These are phyloP conservation scores for Fusarium sp. DNA, from an alignment of 2,329 filamentous ascomycete genomes.

Conservation along the genomic window DNA sequence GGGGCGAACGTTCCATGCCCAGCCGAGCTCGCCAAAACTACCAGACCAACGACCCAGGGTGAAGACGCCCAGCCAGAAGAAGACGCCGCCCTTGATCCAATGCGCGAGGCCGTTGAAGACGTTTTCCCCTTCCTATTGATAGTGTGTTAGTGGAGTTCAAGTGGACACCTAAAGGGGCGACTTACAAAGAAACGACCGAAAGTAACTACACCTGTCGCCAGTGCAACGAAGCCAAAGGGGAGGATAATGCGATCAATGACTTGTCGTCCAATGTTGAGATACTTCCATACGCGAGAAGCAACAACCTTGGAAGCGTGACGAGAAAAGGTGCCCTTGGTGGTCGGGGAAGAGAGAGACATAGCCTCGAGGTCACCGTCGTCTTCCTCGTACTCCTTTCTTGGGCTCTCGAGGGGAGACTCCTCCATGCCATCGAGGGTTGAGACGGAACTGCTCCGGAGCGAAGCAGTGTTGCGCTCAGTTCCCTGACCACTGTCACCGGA, in stretches of 20 bases:
- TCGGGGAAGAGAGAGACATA: constrained; percentile 40
- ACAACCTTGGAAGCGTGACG: constrained; percentile 63
- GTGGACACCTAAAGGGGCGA: background rate
- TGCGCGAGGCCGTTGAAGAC: constrained; percentile 90
- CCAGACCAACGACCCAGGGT: constrained; percentile 91
- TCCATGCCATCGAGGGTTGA: constrained; percentile 62
- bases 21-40: constrained; percentile 87
- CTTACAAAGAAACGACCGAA: constrained; percentile 87
- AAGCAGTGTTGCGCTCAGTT: constrained; percentile 73
- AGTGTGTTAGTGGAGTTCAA: constrained; percentile 4
- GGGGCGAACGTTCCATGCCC: constrained; percentile 93
- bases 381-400: constrained; percentile 59
- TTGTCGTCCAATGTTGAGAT: constrained; percentile 68
- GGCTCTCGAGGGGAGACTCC: constrained; percentile 48
- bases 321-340: constrained; percentile 60
- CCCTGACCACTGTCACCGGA: constrained; percentile 78
- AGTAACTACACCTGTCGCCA: constrained; percentile 76
- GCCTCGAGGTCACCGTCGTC: constrained; percentile 54
- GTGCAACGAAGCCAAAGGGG: constrained; percentile 75
- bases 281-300: constrained; percentile 63
- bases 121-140: constrained; percentile 65
- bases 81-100: constrained; percentile 92
- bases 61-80: constrained; percentile 90
- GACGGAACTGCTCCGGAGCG: constrained; percentile 68
- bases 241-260: constrained; percentile 79